Evolutionary conservation across 495 filamentous ascomycete species (phyloP).

Genomic region (Parathielavia appendiculata): DNA sequence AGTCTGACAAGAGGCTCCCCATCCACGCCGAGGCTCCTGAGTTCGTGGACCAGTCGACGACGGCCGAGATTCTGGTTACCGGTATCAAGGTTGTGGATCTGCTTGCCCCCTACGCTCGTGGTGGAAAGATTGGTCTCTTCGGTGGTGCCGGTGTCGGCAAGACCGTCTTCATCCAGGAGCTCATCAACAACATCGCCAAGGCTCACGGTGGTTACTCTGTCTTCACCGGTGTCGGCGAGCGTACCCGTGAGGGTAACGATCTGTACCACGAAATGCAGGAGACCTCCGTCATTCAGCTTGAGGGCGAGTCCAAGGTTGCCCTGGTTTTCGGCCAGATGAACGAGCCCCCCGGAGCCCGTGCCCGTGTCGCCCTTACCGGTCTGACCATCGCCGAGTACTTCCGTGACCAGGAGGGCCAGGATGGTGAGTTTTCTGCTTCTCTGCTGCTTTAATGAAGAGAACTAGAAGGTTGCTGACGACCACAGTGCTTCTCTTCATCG

Average conservation of each 20-base stretch:
- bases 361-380: conserved; percentile 96
- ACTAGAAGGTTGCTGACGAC: neutral
- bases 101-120: conserved; percentile 97
- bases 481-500: conserved; percentile 92
- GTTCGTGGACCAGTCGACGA: conserved; percentile 92
- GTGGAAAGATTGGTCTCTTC: conserved; percentile 99
- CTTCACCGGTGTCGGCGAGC: conserved; percentile 99
- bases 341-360: conserved; percentile 98
- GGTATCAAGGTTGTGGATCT: conserved; percentile 99
- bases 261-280: conserved; percentile 99
- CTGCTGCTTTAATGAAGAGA: neutral
- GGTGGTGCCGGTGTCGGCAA: conserved; percentile 99
- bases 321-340: conserved; percentile 99
- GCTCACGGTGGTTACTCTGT: conserved; percentile 99
- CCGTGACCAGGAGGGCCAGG: conserved; percentile 96
- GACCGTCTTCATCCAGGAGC: conserved; percentile 99
- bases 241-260: conserved; percentile 99
- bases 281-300: conserved; percentile 97
- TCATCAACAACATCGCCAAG: conserved; percentile 99
- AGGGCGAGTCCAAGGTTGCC: conserved; percentile 98
- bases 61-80: conserved; percentile 92
- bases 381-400: conserved; percentile 92
- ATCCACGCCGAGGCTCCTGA: conserved; percentile 91
- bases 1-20: conserved; percentile 75
- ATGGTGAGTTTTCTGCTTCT: conserved; percentile 49